Conservation (phyloP, 176 grass and related monocot species). For the Neostapfia colusana region DNA sequence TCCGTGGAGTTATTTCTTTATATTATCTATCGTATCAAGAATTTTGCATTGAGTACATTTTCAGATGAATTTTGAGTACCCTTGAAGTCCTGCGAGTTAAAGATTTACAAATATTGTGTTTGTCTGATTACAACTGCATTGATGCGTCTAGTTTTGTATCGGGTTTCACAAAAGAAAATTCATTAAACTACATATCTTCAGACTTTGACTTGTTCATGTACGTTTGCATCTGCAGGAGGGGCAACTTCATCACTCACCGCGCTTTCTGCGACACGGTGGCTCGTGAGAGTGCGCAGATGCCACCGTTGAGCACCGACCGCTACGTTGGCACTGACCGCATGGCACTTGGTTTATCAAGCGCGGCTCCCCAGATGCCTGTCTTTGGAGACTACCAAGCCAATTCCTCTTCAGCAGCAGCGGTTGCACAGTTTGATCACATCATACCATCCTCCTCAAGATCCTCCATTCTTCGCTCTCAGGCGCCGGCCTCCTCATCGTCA, state of each 20-base stretch:
- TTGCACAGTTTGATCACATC: conserved; percentile 53
- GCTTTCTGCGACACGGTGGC: conserved; percentile 93
- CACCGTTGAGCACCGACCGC: conserved; percentile 44
- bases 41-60: background rate
- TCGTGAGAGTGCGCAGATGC: no score
- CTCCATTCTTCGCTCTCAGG: conserved; percentile 44
- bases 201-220: background rate
- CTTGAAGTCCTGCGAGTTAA: background rate
- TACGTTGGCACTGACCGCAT: conserved; percentile 57
- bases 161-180: no score
- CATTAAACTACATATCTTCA: background rate
- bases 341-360: conserved; percentile 48
- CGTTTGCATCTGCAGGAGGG: conserved; percentile 78
- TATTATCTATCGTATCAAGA: no score
- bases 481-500: conserved; percentile 26
- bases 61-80: background rate
- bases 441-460: conserved; percentile 38
- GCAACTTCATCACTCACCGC: no score
- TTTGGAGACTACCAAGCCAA: conserved; percentile 56
- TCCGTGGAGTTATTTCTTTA: no score
- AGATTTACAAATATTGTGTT: background rate
- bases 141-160: no score
- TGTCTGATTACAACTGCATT: background rate
- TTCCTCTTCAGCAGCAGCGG: conserved; percentile 39
- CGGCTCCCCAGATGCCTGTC: conserved; percentile 40